Percentiles rank a stretch among this genome's conserved stretches.
These are phyloP conservation scores for Pseudocercospora musae DNA, from an alignment of 2,329 filamentous ascomycete species.

Conservation along the genomic window DNA sequence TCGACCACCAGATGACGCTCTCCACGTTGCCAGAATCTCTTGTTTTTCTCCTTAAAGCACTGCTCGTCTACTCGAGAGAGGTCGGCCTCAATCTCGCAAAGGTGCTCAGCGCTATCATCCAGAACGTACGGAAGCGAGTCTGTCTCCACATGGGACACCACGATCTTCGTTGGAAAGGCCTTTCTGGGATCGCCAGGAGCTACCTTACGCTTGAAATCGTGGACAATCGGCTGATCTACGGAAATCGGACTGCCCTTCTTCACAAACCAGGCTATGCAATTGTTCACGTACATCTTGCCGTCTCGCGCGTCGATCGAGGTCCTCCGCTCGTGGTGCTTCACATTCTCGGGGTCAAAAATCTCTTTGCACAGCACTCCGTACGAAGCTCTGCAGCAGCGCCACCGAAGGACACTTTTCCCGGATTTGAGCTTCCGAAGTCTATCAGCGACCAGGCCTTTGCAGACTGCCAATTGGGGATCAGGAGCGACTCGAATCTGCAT, in stretches of 20 bases:
- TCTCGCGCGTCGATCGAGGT: neutral
- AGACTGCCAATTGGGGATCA: conserved; percentile 1
- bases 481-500: neutral
- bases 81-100: conserved; percentile 39
- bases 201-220: neutral
- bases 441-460: conserved; percentile 4
- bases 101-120: conserved; percentile 19
- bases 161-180: neutral
- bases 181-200: neutral
- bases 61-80: conserved; percentile 33
- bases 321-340: neutral
- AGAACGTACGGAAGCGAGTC: neutral
- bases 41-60: conserved; percentile 38
- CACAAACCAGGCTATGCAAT: conserved; percentile 2
- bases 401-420: neutral
- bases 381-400: conserved; percentile 1
- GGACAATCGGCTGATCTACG: neutral
- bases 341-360: neutral
- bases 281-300: conserved; percentile 1
- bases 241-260: conserved; percentile 2
- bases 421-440: conserved; percentile 2
- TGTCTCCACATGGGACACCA: neutral
- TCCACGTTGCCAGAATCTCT: conserved; percentile 36
- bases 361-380: conserved; percentile 2
- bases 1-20: conserved; percentile 37